Conservation (phyloP, 106 monocot genomes). For the Acorus gramineus region DNA sequence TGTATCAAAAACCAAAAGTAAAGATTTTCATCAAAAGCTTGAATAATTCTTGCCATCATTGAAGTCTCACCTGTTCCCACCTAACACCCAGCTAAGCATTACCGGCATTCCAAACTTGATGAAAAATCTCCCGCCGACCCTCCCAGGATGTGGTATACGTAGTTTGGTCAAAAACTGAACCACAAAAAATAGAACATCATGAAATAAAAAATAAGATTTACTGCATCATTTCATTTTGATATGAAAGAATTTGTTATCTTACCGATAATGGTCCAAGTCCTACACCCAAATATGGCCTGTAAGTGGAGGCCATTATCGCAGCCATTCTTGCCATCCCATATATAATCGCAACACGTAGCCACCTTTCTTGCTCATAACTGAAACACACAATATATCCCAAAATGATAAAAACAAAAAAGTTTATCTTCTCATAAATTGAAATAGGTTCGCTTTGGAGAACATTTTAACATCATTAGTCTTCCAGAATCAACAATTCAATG, state of each 20-base stretch:
- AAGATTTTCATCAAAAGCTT: too few species aligned
- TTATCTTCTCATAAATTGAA: too few species aligned
- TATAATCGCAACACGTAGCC: constrained; percentile 76
- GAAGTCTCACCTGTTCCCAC: constrained; percentile 70
- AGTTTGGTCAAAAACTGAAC: constrained; percentile 72
- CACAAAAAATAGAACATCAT: background rate
- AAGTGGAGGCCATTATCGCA: constrained; percentile 94
- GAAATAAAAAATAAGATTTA: background rate
- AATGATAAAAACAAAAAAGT: too few species aligned
- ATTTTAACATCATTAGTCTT: too few species aligned
- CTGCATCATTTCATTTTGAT: background rate
- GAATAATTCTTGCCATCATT: too few species aligned
- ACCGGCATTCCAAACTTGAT: constrained; percentile 79
- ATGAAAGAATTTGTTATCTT: constrained; percentile 13
- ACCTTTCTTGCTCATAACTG: constrained; percentile 92
- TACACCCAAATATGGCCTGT: constrained; percentile 90
- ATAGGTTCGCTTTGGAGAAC: too few species aligned
- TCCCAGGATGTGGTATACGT: constrained; percentile 95
- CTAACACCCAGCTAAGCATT: constrained; percentile 95
- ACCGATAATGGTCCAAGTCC: constrained; percentile 96
- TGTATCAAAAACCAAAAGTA: too few species aligned
- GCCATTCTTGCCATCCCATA: constrained; percentile 98
- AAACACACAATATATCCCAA: constrained; percentile 2
- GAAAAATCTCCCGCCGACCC: constrained; percentile 92
- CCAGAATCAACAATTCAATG: background rate